These are phyloP conservation scores for Epithele typhae DNA, from an alignment of 768 basidiomycete genomes.

Conservation along the genomic window DNA sequence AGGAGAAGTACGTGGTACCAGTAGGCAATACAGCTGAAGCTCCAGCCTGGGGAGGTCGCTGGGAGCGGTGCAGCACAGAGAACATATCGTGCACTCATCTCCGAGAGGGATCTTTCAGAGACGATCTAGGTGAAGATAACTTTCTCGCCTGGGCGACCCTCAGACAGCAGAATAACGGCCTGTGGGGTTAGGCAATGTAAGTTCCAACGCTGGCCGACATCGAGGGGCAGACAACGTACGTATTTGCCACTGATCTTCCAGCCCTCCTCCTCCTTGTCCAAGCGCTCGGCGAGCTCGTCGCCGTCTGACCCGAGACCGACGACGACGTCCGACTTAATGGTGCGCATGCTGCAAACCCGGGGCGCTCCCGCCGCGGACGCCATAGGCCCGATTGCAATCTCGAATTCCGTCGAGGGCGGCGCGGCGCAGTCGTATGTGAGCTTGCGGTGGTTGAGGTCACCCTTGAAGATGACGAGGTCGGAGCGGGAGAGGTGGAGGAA, in stretches of 20 bases:
- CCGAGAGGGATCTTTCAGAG: not conserved
- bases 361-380: conserved; percentile 86
- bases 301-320: conserved; percentile 74
- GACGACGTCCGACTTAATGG: conserved; percentile 94
- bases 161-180: conserved; percentile 86
- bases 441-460: conserved; percentile 91
- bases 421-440: conserved; percentile 80
- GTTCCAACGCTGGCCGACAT: not conserved
- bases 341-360: conserved; percentile 78
- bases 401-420: conserved; percentile 83
- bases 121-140: conserved; percentile 37
- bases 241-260: conserved; percentile 99
- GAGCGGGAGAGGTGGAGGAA: conserved; percentile 89
- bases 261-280: conserved; percentile 85
- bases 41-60: too few relatives aligned
- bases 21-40: too few relatives aligned
- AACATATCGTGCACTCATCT: not conserved
- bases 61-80: too few relatives aligned
- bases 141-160: conserved; percentile 86
- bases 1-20: too few relatives aligned
- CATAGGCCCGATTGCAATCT: conserved; percentile 89
- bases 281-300: conserved; percentile 64
- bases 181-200: conserved; percentile 23
- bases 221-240: conserved; percentile 42
- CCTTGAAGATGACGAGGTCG: conserved; percentile 93